These are phyloP conservation scores for Mrakia blollopis DNA, from an alignment of 768 basidiomycete genomes.

Conservation along the genomic window DNA sequence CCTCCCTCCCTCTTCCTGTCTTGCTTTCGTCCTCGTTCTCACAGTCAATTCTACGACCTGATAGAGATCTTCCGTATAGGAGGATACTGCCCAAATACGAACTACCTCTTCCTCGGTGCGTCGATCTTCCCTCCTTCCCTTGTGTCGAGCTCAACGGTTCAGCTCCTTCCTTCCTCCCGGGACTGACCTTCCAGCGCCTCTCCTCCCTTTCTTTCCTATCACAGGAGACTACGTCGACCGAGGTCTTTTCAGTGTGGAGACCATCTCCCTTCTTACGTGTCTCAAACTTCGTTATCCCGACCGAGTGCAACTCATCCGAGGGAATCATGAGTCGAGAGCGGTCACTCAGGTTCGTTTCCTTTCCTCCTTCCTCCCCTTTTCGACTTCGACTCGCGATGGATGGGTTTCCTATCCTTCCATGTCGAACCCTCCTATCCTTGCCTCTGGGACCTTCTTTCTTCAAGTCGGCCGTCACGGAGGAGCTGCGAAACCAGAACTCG, in stretches of 20 bases:
- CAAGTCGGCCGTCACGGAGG: background rate
- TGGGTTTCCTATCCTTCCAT: no score
- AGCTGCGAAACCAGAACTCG: background rate
- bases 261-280: conserved; percentile 92
- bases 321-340: conserved; percentile 95
- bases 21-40: conserved; percentile 31
- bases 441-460: no score
- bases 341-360: conserved; percentile 79
- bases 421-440: no score
- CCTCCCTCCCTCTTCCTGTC: background rate
- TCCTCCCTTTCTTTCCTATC: conserved; percentile 18
- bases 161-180: conserved; percentile 1
- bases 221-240: conserved; percentile 97
- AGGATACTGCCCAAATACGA: conserved; percentile 90
- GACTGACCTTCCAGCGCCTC: background rate
- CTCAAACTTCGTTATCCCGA: conserved; percentile 95
- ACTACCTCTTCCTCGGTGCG: conserved; percentile 95
- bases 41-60: conserved; percentile 98
- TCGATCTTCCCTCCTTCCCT: conserved; percentile 31
- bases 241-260: conserved; percentile 96
- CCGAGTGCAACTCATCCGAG: conserved; percentile 90
- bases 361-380: background rate
- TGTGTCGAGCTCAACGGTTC: background rate
- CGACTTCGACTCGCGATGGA: no score
- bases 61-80: conserved; percentile 99